Evolutionary conservation across 208 protist species (phyloP), one percentile per base, ranked within the genome.

Genomic region (Tritrichomonas foetus): DNA sequence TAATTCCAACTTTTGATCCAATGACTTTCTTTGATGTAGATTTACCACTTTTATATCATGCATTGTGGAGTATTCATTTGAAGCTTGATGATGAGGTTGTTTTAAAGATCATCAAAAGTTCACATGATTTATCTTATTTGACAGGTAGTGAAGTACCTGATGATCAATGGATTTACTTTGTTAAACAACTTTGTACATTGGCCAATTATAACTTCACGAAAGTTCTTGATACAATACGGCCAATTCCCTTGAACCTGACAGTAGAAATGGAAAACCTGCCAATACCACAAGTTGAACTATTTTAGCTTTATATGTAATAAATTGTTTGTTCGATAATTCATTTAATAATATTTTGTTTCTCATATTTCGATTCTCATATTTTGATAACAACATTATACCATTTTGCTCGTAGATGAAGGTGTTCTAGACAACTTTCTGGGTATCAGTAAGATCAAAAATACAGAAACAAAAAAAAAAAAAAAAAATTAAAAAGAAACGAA

Each of bases 121-220:
- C 16, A 61, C 53, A 61, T 22, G 53, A 61, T 22, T n/a, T n/a
- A 2, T 82, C 41, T 30, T 41, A 82, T 20, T 33, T 20, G 0
- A 25, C 41, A 27, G 47, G 27, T 0, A 57, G 27, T 20, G 78
- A 89, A 16, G 47, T 44, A 3, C 41, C 44, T 57, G 78, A 89
- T 57, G 78, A 89, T 57, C 33, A 57, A 36, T 89, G 78, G 78
- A 89, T 47, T 1, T 47, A 53, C 0, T 89, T 89, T 36, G 78
- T 89, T 39, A 53, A 57, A n/a, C 27, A 89, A 11, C 8, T 89
- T 2, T 89, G 41, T 57, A 8, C 39, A 1, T 39, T 57, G 2
- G 78, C n/a, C n/a, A 57, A 57, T n/a, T 57, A 39, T n/a, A 89
- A 89, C 16, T 89, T 89, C 41, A 89, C 47, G 13, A 89, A 89